Base-by-base conservation (phyloP, 1,284 basidiomycete species). In the Neolentinus lepideus region DNA sequence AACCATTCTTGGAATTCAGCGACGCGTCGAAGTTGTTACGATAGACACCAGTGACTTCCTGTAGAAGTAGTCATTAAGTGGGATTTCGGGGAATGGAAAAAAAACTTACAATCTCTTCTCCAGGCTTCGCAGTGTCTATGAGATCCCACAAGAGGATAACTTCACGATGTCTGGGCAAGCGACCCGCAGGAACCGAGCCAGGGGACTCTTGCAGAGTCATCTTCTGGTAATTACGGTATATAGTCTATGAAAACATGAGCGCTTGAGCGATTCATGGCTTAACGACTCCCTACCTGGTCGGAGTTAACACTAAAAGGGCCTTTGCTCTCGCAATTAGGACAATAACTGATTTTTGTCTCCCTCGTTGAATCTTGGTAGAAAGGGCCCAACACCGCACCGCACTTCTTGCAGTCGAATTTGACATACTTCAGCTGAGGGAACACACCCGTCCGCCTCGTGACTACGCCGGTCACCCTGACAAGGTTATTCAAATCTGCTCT, bases 391-490 rank as follows among this genome's bases (percentile, higher is more conserved):
- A 92, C 85, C 22, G 88, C 89, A 16, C 90, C 90, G 65, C 97
- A 99, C 69, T 94, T 95, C 54, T 79, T 78, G 71, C 97, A 99
- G 72, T 99, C 94, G 65, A 99, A 99, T 69, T 98, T 98, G 73
- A 99, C 95, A 67, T 98, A 98, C 75, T 99, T 99, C 61, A 99
- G 78, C 71, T 99, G 97, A 12, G 97, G 97, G 73, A 99, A 98
- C 10, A 99, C 95, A 22, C 97, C 96, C 10, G 86, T 94, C 51
- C 97, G 83, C 55, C 97, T 80, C 0, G 97, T 99, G 50, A 99
- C 96, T n/a, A 99, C 97, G 31, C 97, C 97, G 3, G 88, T 85
- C 11, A 99, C 91, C 48, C 96, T 90, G 33, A 99, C 94, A 38
- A 99, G 88, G 61, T 90, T 92, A 76, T 99, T 98, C 54, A 99